These are phyloP conservation scores for Mortierella sp. DNA, from an alignment of 371 early-diverging fungal genomes.

Conservation along the genomic window DNA sequence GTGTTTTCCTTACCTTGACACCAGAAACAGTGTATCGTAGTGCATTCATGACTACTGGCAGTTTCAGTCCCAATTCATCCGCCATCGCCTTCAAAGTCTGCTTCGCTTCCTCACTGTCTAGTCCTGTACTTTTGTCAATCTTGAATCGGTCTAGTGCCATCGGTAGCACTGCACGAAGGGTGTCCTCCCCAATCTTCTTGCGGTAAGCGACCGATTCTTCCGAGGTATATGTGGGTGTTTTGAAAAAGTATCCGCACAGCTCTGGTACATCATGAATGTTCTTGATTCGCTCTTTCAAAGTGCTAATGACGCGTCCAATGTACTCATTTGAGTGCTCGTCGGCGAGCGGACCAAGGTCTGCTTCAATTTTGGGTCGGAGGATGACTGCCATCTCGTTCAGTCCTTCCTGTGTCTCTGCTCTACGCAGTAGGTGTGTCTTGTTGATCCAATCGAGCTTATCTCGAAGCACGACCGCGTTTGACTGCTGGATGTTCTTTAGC, in stretches of 20 bases:
- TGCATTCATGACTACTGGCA: constrained; percentile 67
- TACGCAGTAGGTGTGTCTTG: constrained; percentile 75
- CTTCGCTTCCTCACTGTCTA: constrained; percentile 34
- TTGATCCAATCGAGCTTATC: constrained; percentile 89
- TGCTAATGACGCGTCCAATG: constrained; percentile 57
- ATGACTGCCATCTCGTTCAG: constrained; percentile 38
- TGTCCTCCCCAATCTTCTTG: constrained; percentile 60
- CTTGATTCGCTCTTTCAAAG: constrained; percentile 70
- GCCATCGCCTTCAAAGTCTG: constrained; percentile 24
- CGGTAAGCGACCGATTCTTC: constrained; percentile 60
- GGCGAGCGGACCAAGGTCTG: constrained; percentile 16
- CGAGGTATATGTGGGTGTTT: constrained; percentile 62
- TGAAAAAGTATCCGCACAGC: constrained; percentile 69
- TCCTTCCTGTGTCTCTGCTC: constrained; percentile 63
- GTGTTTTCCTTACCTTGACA: constrained; percentile 52
- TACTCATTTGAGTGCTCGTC: constrained; percentile 48
- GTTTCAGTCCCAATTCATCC: constrained; percentile 57
- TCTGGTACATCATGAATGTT: constrained; percentile 67
- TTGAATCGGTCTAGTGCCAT: constrained; percentile 51
- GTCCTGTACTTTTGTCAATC: neutral
- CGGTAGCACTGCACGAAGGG: constrained; percentile 52
- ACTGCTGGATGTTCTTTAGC: constrained; percentile 74
- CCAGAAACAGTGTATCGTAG: constrained; percentile 74
- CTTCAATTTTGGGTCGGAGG: constrained; percentile 37
- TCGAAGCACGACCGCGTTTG: constrained; percentile 80